Percentiles rank a stretch among this genome's conserved stretches.
Conservation (phyloP, 75 land plant genomes). For the Gnetum montanum region DNA sequence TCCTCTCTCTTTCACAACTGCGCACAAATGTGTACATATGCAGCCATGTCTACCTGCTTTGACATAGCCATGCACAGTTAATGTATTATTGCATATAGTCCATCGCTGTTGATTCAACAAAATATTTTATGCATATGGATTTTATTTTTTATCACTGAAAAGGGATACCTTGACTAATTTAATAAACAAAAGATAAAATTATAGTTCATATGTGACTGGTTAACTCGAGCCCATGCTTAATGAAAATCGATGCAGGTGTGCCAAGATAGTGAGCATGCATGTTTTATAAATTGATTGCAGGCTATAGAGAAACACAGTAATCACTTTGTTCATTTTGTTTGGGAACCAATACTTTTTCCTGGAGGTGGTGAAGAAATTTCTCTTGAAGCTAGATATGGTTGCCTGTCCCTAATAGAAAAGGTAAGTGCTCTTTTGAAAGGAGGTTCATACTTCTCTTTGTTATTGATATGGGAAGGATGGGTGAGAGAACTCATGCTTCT, state of each 20-base stretch:
- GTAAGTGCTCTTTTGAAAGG: too few relatives aligned
- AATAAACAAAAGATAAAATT: neutral
- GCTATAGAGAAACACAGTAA: constrained; percentile 43
- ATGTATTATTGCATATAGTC: neutral
- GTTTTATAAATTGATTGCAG: constrained; percentile 26
- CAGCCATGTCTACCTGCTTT: neutral
- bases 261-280: neutral
- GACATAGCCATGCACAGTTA: neutral
- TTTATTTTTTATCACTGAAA: neutral
- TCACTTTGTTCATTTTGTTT: constrained; percentile 75
- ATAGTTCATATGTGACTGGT: neutral
- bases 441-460: too few relatives aligned
- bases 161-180: neutral
- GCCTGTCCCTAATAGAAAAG: constrained; percentile 63
- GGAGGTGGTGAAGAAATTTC: constrained; percentile 28
- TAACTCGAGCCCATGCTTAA: neutral
- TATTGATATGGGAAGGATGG: neutral
- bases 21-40: neutral
- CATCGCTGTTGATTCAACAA: neutral
- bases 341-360: constrained; percentile 40
- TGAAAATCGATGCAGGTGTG: neutral
- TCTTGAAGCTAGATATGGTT: constrained; percentile 76
- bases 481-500: neutral
- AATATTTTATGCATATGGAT: neutral
- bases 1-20: neutral